Base-by-base conservation (phyloP, 2,329 filamentous ascomycete genomes). In the Aureobasidium sp. region DNA sequence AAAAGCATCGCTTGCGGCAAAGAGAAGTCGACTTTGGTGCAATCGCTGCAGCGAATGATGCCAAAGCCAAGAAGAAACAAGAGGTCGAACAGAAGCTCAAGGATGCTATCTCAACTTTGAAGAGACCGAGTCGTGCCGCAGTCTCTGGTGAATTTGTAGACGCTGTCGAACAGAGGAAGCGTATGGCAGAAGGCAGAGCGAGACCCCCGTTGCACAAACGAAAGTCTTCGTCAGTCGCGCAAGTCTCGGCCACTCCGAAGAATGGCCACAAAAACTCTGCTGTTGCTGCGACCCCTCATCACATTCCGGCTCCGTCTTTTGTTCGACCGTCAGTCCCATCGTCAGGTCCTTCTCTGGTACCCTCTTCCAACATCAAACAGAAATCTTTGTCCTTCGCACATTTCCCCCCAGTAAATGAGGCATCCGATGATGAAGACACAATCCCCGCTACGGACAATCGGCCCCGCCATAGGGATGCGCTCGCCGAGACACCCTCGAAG, bases 81-180 rank as follows among this genome's bases (percentile, higher is more conserved):
- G 75, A 82, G 26, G 81, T 90, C 1, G 85, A 90, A 52, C 84
- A 86, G 32, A 87, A 92, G 69, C 74, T 93, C 37, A 84, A 85
- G 66, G 84, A 90, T 63, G 90, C 90, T 9, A 92, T 94, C 55
- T 83, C 83, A 6, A 82, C 86, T 10, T 73, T 93, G 46, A 87
- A 88, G 71, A 90, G 87, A 73, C 90, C 90, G 0, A 92, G 93
- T 69, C 83, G 90, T 50, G 82, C 84, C 26, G 79, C 88, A 44
- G 87, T 87, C 13, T 85, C 85, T 36, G 86, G 85, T 68, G 82
- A 84, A 41, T 79, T 89, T 62, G 84, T 82, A 3, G 87, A 90
- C 66, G 86, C 84, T 29, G 82, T 84, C 5, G 87, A 91, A 71
- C 82, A 82, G 67, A 82, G 86, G 34, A 65, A 65, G 36, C 61